Conservation (phyloP, 805 yeast species). For the Saturnispora besseyi region DNA sequence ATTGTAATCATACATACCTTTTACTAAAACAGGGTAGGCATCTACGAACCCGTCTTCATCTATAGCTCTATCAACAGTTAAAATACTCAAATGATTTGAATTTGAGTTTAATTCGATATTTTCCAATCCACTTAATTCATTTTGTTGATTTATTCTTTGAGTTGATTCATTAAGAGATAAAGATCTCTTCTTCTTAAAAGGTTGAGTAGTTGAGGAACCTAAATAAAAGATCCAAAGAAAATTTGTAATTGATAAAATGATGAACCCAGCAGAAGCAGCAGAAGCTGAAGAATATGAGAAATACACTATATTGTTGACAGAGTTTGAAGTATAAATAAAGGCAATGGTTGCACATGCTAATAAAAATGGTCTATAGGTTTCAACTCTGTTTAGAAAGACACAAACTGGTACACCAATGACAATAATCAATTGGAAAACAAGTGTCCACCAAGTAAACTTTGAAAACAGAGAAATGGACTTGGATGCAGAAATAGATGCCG, state of each 20-base stretch:
- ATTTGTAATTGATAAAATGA: constrained; percentile 72
- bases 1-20: constrained; percentile 76
- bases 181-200: constrained; percentile 1
- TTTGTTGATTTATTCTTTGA: not conserved
- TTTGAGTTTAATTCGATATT: constrained; percentile 3
- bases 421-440: constrained; percentile 66
- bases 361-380: constrained; percentile 54
- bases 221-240: constrained; percentile 80
- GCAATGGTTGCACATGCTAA: constrained; percentile 59
- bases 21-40: constrained; percentile 71
- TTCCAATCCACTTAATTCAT: constrained; percentile 5
- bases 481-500: constrained; percentile 65
- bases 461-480: constrained; percentile 44
- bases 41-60: constrained; percentile 14
- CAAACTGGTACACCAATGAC: constrained; percentile 41
- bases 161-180: constrained; percentile 15
- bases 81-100: not conserved
- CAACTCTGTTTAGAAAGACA: constrained; percentile 54
- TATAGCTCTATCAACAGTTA: constrained; percentile 7
- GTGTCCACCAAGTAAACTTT: constrained; percentile 93
- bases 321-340: constrained; percentile 75
- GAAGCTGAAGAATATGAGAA: constrained; percentile 52
- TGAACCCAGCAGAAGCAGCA: constrained; percentile 91
- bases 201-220: constrained; percentile 46
- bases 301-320: constrained; percentile 74